Evolutionary conservation across 2,329 filamentous ascomycete species (phyloP), one percentile per base, ranked within the genome.

Genomic region (Cytospora schulzeri): DNA sequence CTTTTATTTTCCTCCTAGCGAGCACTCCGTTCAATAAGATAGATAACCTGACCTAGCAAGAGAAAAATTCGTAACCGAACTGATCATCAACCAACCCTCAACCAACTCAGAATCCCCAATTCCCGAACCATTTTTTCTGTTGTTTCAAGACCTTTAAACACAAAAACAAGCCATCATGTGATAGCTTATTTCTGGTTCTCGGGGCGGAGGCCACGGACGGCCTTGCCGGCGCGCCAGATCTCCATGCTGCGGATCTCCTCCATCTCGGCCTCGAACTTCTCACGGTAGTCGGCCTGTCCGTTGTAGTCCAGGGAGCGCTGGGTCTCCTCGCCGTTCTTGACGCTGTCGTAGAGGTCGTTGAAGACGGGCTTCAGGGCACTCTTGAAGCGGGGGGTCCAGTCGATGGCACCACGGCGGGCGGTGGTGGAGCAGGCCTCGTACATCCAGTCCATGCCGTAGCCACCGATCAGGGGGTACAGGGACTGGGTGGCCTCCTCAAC

Each of bases 401-500:
- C 95, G 78, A 99, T 96, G 82, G 95, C 95, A 81, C 95, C 95
- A 78, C 95, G 93, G 77, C 95, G 92, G 76, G 95, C 95, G 66
- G 95, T 99, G 78, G 95, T 99, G 69, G 94, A 98, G 91, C 95
- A 99, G 72, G 95, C 95, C 79, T 94, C 93, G 85, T 96, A 99
- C 95, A 99, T 99, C 93, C 96, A 99, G 86, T 99, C 95, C 95
- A 99, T 98, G 77, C 95, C 95, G 83, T 98, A 91, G 82, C 87
- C 88, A 77, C 94, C 95, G 76, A 99, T 99, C 77, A 99, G 87
- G 70, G 95, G 95, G 88, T 99, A 99, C 76, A 99, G 86, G 71
- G 88, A 92, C 88, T 99, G 95, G 60, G 95, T 99, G 71, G 95
- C 95, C 88, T 99, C 95, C 88, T 99, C 95, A 72, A 99, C 95